Conservation (phyloP, 2,329 filamentous ascomycete species). For the Diaporthe aspalathi region DNA sequence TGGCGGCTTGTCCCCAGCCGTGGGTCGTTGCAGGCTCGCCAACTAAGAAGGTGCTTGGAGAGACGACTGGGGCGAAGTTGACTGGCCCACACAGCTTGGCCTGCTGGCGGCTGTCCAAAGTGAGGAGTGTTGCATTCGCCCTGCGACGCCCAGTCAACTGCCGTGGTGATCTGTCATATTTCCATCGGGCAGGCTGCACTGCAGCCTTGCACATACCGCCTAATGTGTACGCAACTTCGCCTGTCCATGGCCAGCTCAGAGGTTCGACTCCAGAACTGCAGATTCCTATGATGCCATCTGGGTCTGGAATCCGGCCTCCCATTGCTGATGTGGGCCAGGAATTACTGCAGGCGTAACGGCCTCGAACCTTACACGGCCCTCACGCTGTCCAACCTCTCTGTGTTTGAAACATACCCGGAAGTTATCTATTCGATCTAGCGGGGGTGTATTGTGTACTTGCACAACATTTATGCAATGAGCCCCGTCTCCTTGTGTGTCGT, state of each 20-base stretch:
- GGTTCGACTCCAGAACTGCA: constrained; percentile 9
- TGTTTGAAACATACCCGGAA: constrained; percentile 19
- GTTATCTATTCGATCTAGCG: constrained; percentile 2
- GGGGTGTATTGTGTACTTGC: constrained; percentile 15
- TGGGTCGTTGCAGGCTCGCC: constrained; percentile 34
- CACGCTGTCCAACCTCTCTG: constrained; percentile 17
- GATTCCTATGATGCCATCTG: constrained; percentile 5
- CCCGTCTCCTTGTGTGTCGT: constrained; percentile 5
- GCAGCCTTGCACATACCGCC: constrained; percentile 31
- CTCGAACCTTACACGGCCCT: constrained; percentile 25
- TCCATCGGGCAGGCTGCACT: constrained; percentile 32
- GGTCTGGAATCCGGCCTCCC: neutral
- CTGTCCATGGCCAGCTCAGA: constrained; percentile 12
- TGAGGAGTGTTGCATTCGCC: constrained; percentile 33
- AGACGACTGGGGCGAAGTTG: constrained; percentile 27
- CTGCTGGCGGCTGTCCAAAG: constrained; percentile 25
- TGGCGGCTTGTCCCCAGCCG: constrained; percentile 27
- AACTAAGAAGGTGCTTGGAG: constrained; percentile 33
- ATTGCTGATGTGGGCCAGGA: neutral
- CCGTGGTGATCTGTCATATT: constrained; percentile 39
- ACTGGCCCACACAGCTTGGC: constrained; percentile 16
- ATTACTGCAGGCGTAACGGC: constrained; percentile 13
- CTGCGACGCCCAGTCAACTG: constrained; percentile 37
- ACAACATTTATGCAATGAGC: constrained; percentile 1
- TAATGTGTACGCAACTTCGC: constrained; percentile 5